Base-by-base conservation (phyloP, 78 protist genomes). In the Andalucia godoyi region DNA sequence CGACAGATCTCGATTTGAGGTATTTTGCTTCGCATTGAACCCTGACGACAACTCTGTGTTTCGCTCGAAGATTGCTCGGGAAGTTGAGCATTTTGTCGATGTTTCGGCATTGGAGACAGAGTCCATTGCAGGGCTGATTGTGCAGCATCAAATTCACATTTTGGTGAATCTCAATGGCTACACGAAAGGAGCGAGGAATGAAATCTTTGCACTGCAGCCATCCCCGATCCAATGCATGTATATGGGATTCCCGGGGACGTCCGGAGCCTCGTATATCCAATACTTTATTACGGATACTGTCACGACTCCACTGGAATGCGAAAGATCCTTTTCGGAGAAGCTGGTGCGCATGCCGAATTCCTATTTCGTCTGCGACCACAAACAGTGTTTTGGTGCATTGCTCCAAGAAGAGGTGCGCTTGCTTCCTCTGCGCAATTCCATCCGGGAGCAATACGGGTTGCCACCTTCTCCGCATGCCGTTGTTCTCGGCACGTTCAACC, bases 171-270 rank as follows among this genome's bases (percentile, higher is more conserved):
- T 85, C 47, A 47, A 81, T 12, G 90, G 90, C 23, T 80, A 85
- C 64, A 80, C 90, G 1, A 58, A 72, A 29, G 65, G 68, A 8
- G 67, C 66, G 29, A 12, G 84, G 33, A 40, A 72, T 57, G 86
- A 85, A 21, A 77, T 85, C 13, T 53, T 85, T 50, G 83, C 83
- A 4, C 38, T 60, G 4, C 43, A 55, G 17, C 83, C 87, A 3
- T 61, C 81, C 21, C 86, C 91, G 5, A 63, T 75, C 4, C 81
- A 74, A 30, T 62, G 76, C 13, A 53, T 73, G 30, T 77, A 70
- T 50, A 55, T 86, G 30, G 91, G 91, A 4, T 86, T 75, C 34
- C 87, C 87, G 32, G 74, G 76, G 15, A 77, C 91, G 15, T 68
- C 79, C n/a, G 90, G 90, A 30, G 57, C 69, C 12, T 50, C 74